A percentile compares a stretch with the other conserved stretches of the same genome.
Conservation (phyloP, 106 monocot species). For the Agapanthus africanus region DNA sequence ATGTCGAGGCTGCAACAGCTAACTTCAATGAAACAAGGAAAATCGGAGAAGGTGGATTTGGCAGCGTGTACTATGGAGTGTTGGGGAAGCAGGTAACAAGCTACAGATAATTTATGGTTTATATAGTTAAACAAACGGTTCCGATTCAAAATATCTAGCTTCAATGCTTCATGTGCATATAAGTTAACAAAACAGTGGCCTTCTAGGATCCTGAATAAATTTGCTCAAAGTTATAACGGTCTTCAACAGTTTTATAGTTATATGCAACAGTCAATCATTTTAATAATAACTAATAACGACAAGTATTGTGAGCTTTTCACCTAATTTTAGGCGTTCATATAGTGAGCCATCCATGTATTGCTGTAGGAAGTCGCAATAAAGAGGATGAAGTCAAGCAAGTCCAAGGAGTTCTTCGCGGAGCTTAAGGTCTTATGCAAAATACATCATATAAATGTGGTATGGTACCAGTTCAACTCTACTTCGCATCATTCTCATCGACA, state of each 20-base stretch:
- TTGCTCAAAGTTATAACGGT: background rate
- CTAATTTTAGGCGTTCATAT: background rate
- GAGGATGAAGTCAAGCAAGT: constrained; percentile 46
- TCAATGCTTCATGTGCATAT: background rate
- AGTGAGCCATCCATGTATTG: background rate
- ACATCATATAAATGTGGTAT: constrained; percentile 56
- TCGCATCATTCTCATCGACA: background rate
- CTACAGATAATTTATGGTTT: background rate
- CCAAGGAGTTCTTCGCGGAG: constrained; percentile 52
- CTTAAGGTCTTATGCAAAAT: constrained; percentile 50
- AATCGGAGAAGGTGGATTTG: constrained; percentile 50
- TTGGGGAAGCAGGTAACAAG: constrained; percentile 27
- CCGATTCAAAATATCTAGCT: background rate
- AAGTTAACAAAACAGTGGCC: background rate
- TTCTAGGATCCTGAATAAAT: background rate
- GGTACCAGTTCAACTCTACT: background rate
- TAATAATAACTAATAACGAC: background rate
- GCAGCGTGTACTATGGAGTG: constrained; percentile 39
- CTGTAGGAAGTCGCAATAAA: constrained; percentile 47
- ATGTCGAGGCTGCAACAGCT: constrained; percentile 27
- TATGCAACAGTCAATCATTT: background rate
- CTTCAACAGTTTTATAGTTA: background rate
- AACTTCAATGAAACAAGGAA: constrained; percentile 39
- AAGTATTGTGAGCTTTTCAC: background rate
- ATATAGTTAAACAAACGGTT: background rate